A percentile compares a stretch with the other conserved stretches of the same genome.
These are phyloP conservation scores for Saururus chinensis DNA, from an alignment of 164 flowering plant genomes.

Conservation along the genomic window DNA sequence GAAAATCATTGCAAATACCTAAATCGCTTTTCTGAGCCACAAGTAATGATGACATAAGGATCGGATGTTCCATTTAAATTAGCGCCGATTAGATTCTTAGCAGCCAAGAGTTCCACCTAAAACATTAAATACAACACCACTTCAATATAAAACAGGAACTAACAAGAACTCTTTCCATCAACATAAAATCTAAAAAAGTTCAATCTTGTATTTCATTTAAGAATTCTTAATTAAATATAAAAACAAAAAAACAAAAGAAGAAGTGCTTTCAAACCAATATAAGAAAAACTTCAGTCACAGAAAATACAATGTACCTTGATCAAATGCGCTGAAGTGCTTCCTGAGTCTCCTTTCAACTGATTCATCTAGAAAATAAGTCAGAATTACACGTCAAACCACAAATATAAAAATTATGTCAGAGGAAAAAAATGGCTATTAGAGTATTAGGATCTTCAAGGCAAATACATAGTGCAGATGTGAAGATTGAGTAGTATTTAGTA, in stretches of 20 bases:
- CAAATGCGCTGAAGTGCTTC: slow-evolving; percentile 44
- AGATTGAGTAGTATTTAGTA: background rate
- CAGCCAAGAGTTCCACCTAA: slow-evolving; percentile 89
- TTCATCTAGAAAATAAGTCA: slow-evolving; percentile 95
- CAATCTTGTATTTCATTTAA: background rate
- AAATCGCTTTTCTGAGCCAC: slow-evolving; percentile 85
- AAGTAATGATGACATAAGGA: slow-evolving; percentile 96
- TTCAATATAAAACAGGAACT: background rate
- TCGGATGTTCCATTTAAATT: slow-evolving; percentile 98
- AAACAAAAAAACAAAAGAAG: background rate
- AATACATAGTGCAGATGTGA: background rate
- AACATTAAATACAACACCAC: slow-evolving; percentile 1
- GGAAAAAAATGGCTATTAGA: slow-evolving; percentile 52
- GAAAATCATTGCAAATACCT: slow-evolving; percentile 37
- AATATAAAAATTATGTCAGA: too few relatives aligned
- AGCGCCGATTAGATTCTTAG: slow-evolving; percentile 93
- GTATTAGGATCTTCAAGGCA: background rate
- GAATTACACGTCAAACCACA: slow-evolving; percentile 91
- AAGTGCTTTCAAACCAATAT: background rate
- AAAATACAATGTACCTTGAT: slow-evolving; percentile 53
- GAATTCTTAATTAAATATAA: background rate
- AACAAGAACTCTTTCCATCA: background rate
- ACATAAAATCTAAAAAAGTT: background rate
- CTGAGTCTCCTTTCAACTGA: slow-evolving; percentile 56
- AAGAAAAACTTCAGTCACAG: background rate